Conservation (phyloP, 1,284 basidiomycete genomes). For the Albatrellus sp. region DNA sequence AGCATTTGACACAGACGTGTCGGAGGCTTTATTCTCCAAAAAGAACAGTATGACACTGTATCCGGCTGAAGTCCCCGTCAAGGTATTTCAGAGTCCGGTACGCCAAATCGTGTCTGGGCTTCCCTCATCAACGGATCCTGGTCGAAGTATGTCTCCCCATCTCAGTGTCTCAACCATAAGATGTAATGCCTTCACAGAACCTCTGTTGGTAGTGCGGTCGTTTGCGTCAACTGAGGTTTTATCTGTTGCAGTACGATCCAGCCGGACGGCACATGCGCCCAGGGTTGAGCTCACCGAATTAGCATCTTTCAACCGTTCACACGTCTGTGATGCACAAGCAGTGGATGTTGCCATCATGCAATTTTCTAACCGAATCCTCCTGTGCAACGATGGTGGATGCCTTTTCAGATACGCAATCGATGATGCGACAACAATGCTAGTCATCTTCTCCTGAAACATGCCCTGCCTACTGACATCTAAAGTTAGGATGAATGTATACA, state of each 20-base stretch:
- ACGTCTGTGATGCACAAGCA: slow-evolving; percentile 8
- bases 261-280: neutral
- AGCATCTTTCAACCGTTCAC: slow-evolving; percentile 6
- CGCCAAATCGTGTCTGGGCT: slow-evolving; percentile 28
- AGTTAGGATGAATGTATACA: slow-evolving; percentile 12
- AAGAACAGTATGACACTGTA: slow-evolving; percentile 23
- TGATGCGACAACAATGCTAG: neutral
- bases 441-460: neutral
- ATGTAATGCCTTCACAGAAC: slow-evolving; percentile 1
- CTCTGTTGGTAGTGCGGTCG: slow-evolving; percentile 10
- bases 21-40: slow-evolving; percentile 23
- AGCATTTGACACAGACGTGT: slow-evolving; percentile 32
- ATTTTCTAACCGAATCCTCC: slow-evolving; percentile 7
- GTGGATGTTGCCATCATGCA: slow-evolving; percentile 12
- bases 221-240: slow-evolving; percentile 6
- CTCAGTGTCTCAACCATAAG: neutral
- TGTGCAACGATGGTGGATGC: slow-evolving; percentile 12
- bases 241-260: slow-evolving; percentile 6
- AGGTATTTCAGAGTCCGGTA: slow-evolving; percentile 44
- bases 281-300: slow-evolving; percentile 6
- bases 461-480: neutral
- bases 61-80: slow-evolving; percentile 27
- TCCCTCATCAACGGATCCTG: neutral
- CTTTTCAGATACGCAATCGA: slow-evolving; percentile 4
- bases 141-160: slow-evolving; percentile 1